Evolutionary conservation across 345 rosid species (phyloP), one percentile per base, ranked within the genome.

Genomic region (Erodium maritimum): DNA sequence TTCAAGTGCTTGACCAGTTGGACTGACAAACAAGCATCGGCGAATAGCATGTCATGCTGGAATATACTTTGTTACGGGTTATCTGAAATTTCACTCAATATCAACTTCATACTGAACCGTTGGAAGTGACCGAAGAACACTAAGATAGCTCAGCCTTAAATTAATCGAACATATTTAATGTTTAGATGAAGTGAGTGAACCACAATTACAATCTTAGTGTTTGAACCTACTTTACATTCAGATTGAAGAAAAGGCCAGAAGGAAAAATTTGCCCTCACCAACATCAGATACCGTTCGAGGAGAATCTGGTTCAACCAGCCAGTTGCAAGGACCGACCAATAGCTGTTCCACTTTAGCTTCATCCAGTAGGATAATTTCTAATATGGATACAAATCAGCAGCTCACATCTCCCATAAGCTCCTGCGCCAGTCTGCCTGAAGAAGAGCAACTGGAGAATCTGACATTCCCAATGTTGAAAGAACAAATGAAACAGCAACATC

Each of bases 361-460:
- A 55, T 42, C 48, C 48, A 42, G 48, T 14, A 12, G 17, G 48
- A 42, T 16, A 16, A 16, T 42, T 42, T 42, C 14, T 14, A 42
- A 42, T 12, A 42, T 14, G 16, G 48, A 42, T 42, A 42, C 48
- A 42, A 42, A 42, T 16, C 48, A 42, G 48, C 48, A 12, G 14
- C 14, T 12, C 48, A 42, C 48, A 42, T 51, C 22, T 19, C 48
- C 24, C 1, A 71, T 42, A 61, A 23, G 48, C 45, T 66, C 64
- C 8, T 18, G 23, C 29, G 11, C 24, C 29, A 53, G 63, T 54
- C 57, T 55, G 19, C 67, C 52, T n/a, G 48, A 67, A 25, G 61
- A 71, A 61, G 67, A 61, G 64, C 62, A 62, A 37, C 53, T 46
- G 18, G 65, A 63, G 65, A 71, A 58, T 37, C 21, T 21, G 24